Evolutionary conservation across 768 basidiomycete species (phyloP).

Genomic region (Lactarius pseudohatsudake): DNA sequence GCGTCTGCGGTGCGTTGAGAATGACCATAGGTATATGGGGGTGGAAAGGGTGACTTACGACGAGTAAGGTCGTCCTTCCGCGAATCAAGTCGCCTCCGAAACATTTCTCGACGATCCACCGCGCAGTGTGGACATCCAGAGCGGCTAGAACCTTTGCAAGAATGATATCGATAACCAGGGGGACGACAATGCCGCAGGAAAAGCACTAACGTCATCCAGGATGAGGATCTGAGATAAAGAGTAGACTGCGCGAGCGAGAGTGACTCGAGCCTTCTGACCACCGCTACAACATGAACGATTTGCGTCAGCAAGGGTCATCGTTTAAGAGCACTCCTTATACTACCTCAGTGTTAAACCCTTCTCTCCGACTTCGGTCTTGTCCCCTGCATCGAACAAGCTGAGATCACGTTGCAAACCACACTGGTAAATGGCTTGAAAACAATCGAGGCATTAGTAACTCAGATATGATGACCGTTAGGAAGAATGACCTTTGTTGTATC

Average conservation of each 20-base stretch:
- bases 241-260: conserved; percentile 59
- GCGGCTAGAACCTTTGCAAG: conserved; percentile 43
- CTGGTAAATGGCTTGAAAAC: conserved; percentile 28
- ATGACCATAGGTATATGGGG: not conserved
- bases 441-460: not conserved
- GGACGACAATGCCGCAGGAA: not conserved
- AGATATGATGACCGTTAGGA: not conserved
- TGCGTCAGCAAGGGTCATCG: not conserved
- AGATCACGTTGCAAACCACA: conserved; percentile 41
- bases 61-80: conserved; percentile 51
- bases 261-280: conserved; percentile 60
- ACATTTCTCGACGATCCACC: conserved; percentile 51
- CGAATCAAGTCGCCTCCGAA: conserved; percentile 48
- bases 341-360: conserved; percentile 50
- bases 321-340: conserved; percentile 11
- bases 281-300: conserved; percentile 37
- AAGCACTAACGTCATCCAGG: conserved; percentile 60
- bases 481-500: conserved; percentile 42
- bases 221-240: conserved; percentile 59
- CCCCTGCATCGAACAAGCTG: conserved; percentile 48
- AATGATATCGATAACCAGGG: not conserved
- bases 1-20: conserved; percentile 39
- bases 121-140: conserved; percentile 53
- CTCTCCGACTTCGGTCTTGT: conserved; percentile 56
- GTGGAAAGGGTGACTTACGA: conserved; percentile 39